Percentiles rank a stretch among this genome's conserved stretches.
Conservation (phyloP, 176 grass and related monocot genomes). For the Aegilops tauschii region DNA sequence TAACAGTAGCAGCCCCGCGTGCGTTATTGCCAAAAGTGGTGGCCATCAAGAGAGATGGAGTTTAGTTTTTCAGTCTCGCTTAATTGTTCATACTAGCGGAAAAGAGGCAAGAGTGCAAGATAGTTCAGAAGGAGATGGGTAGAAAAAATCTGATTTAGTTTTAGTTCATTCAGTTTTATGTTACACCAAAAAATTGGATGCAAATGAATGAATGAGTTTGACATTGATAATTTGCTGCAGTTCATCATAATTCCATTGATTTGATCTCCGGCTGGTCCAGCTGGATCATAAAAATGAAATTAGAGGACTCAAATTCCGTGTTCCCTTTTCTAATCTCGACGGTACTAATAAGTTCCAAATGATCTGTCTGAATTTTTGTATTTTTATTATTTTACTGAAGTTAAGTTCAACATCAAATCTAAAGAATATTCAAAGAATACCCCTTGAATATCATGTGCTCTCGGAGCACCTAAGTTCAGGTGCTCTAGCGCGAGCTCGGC, state of each 20-base stretch:
- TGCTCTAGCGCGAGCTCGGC: too few relatives aligned
- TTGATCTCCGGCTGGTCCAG: neutral
- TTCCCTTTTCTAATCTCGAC: neutral
- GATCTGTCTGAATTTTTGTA: neutral
- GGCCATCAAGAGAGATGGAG: neutral
- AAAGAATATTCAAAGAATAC: neutral
- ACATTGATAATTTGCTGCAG: neutral
- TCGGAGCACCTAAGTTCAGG: too few relatives aligned
- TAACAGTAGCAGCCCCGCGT: neutral
- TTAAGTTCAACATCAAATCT: neutral
- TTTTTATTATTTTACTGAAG: neutral
- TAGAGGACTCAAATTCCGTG: neutral
- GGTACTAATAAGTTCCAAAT: neutral
- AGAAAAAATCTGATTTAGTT: slow-evolving; percentile 11
- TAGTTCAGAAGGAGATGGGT: neutral
- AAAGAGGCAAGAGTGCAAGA: neutral
- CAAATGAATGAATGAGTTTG: neutral
- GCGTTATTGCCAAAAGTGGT: neutral
- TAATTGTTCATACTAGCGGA: neutral
- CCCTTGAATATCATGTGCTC: too few relatives aligned
- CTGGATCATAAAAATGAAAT: neutral
- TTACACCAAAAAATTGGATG: neutral
- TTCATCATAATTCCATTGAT: neutral
- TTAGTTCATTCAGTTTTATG: neutral
- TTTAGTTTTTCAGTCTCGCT: neutral